phyloP scores from a whole-genome alignment of 2,329 filamentous ascomycete genomes.

The Setomelanomma holmii region DNA sequence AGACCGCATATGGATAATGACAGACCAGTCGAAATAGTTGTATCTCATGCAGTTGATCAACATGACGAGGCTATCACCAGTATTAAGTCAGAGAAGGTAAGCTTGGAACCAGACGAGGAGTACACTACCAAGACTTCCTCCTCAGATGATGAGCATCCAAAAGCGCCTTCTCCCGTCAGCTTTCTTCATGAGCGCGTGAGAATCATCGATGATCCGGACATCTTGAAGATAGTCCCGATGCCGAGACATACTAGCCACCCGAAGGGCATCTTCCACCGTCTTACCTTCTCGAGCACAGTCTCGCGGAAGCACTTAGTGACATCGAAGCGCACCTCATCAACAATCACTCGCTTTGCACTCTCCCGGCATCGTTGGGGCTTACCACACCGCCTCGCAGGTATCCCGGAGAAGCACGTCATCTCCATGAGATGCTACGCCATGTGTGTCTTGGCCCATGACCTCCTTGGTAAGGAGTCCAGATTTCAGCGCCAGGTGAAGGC shows the following conservation, averaged over 20 bases:
- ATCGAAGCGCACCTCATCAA: not conserved
- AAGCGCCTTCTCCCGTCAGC: no score
- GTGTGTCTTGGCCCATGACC: not conserved
- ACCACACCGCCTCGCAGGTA: not conserved
- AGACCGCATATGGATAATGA: no score
- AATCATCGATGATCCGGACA: no score
- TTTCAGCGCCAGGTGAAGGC: not conserved
- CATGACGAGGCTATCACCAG: no score
- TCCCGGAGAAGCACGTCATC: conserved; percentile 1
- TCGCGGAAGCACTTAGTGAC: not conserved
- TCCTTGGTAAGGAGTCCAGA: not conserved
- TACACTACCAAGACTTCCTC: no score
- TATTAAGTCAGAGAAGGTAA: no score
- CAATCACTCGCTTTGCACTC: not conserved
- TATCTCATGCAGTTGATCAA: no score
- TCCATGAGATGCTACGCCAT: conserved; percentile 1
- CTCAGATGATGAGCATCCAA: no score
- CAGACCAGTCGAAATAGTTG: no score
- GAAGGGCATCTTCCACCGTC: conserved; percentile 6
- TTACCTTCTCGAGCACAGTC: conserved; percentile 9
- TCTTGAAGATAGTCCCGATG: not conserved
- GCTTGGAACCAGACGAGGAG: no score
- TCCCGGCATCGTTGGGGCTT: not conserved
- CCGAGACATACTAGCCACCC: not conserved
- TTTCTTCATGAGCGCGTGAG: no score